Evolutionary conservation across 331 rosid genomes (phyloP).

Genomic region (Prunus yedoensis): DNA sequence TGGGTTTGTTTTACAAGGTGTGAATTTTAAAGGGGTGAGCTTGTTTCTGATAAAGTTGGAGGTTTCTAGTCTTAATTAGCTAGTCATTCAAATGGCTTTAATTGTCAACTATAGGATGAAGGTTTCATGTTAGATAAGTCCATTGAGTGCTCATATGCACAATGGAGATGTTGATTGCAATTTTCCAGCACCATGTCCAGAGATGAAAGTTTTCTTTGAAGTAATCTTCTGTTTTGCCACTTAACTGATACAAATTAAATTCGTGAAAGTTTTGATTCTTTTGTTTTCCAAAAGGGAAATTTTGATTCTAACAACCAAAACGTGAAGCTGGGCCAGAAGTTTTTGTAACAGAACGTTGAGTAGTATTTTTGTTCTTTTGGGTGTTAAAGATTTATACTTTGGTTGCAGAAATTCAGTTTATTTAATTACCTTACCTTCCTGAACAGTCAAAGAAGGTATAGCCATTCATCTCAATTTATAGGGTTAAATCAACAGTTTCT

Average conservation of each 20-base stretch:
- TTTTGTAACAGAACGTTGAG: background rate
- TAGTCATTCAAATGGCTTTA: background rate
- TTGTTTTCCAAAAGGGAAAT: background rate
- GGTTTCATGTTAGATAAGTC: too few relatives aligned
- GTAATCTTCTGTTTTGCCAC: background rate
- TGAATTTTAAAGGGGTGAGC: background rate
- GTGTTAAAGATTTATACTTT: background rate
- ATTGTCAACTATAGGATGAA: background rate
- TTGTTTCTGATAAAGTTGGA: constrained; percentile 1
- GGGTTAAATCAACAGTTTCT: background rate
- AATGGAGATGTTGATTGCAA: too few relatives aligned
- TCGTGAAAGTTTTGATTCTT: background rate
- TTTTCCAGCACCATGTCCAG: too few relatives aligned
- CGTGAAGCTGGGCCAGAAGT: background rate
- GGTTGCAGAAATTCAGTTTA: background rate
- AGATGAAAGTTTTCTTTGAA: background rate
- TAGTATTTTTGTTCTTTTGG: constrained; percentile 7
- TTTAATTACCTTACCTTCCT: background rate
- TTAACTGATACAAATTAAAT: background rate
- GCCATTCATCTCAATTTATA: background rate
- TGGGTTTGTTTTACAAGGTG: background rate
- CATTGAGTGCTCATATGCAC: too few relatives aligned
- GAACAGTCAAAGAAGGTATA: background rate
- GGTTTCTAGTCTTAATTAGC: background rate
- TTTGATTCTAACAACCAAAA: background rate